These are phyloP conservation scores for Trametes maxima DNA, from an alignment of 768 basidiomycete species.

Conservation along the genomic window DNA sequence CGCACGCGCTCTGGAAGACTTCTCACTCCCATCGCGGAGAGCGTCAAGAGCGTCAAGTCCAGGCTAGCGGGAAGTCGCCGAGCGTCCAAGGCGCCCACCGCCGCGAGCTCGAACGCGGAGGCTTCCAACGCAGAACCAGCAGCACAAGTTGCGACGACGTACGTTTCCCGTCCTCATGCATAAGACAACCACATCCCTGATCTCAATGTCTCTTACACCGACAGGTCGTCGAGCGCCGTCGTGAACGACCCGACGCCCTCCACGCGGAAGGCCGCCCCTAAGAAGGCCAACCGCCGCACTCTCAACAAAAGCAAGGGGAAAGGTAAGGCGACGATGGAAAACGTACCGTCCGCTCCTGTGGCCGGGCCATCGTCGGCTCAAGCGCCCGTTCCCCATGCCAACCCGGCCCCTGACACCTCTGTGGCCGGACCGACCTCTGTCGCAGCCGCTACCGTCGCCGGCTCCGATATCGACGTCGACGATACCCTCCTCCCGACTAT, in stretches of 20 bases:
- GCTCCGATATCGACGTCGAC: neutral
- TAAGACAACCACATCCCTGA: no score
- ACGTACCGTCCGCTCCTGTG: neutral
- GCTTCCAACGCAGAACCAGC: neutral
- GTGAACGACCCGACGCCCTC: neutral
- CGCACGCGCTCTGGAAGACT: slow-evolving; percentile 13
- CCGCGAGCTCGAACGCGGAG: neutral
- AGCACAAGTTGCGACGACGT: neutral
- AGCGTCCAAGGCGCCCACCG: neutral
- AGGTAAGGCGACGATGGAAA: neutral
- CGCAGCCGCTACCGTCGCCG: no score
- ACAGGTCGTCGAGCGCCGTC: neutral
- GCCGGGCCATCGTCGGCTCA: neutral
- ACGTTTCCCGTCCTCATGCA: neutral
- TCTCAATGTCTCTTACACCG: neutral
- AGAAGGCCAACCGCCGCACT: neutral
- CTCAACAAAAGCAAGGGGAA: neutral
- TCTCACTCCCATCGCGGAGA: neutral
- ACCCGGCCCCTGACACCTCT: no score
- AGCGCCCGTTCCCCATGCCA: no score
- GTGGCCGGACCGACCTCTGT: no score
- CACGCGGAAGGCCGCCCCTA: neutral
- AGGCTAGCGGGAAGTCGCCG: slow-evolving; percentile 1
- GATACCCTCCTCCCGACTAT: neutral
- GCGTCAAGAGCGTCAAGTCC: slow-evolving; percentile 2